Conservation (phyloP, 2,329 filamentous ascomycete genomes). For the Lecanicillium sp. region DNA sequence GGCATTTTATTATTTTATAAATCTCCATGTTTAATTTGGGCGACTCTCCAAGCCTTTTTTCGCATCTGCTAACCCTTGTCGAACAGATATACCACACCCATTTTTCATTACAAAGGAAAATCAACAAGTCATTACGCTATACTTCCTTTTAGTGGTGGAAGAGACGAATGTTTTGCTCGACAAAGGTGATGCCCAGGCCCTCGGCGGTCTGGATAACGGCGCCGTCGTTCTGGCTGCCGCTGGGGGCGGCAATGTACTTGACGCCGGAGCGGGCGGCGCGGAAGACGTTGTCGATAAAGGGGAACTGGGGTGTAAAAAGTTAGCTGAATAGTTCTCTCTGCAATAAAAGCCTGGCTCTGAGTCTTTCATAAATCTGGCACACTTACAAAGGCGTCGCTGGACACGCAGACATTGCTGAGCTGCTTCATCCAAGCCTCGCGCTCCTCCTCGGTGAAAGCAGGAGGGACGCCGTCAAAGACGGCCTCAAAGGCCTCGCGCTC, state of each 20-base stretch:
- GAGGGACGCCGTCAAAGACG: slow-evolving; percentile 83
- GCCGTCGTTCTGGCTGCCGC: slow-evolving; percentile 78
- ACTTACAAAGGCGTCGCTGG: slow-evolving; percentile 91
- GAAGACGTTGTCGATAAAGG: slow-evolving; percentile 97
- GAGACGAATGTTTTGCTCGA: slow-evolving; percentile 87
- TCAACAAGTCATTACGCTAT: no score
- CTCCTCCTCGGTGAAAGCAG: slow-evolving; percentile 76
- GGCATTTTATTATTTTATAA: no score
- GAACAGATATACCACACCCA: no score
- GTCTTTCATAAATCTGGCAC: not conserved
- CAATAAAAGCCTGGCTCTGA: no score
- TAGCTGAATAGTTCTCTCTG: no score
- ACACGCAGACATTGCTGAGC: slow-evolving; percentile 75
- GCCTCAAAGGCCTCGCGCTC: slow-evolving; percentile 84
- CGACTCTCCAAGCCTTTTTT: no score
- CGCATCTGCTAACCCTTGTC: no score
- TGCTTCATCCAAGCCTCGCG: slow-evolving; percentile 78
- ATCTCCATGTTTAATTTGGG: no score
- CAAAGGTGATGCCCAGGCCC: slow-evolving; percentile 86
- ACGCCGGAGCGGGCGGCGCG: slow-evolving; percentile 79
- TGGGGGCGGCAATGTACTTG: slow-evolving; percentile 93
- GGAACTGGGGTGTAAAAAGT: no score
- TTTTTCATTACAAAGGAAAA: no score
- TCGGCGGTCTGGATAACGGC: slow-evolving; percentile 80
- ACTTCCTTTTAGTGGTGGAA: slow-evolving; percentile 92